Evolutionary conservation across 148 eudicot species (phyloP).

Genomic region (Vaccinium macrocarpon): DNA sequence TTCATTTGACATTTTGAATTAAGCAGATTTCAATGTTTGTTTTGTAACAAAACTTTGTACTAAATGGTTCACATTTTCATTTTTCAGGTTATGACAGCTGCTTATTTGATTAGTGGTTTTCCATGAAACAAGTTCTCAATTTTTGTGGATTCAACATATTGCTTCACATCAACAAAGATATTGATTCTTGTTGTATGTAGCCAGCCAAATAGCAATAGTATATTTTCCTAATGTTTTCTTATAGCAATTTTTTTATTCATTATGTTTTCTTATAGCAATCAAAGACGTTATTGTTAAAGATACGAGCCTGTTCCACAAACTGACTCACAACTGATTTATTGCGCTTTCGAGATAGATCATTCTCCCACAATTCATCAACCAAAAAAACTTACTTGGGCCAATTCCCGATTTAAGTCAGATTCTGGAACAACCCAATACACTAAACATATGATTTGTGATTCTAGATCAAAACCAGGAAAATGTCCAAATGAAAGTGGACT

Average conservation of each 20-base stretch:
- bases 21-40: neutral
- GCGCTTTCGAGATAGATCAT: too few species aligned
- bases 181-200: neutral
- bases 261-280: neutral
- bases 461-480: too few species aligned
- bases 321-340: too few species aligned
- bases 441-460: too few species aligned
- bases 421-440: neutral
- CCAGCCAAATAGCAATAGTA: neutral
- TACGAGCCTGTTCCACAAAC: neutral
- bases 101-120: neutral
- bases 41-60: neutral
- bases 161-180: neutral
- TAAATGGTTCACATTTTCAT: neutral
- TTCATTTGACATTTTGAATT: neutral
- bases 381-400: too few species aligned
- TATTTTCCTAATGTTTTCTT: neutral
- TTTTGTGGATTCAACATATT: neutral
- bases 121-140: neutral
- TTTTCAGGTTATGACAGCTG: conserved; percentile 4
- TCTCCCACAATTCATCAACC: too few species aligned
- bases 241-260: neutral
- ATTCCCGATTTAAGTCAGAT: too few species aligned
- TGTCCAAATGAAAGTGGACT: neutral
- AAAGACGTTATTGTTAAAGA: neutral